Percentiles rank a stretch among this genome's conserved stretches.
These are phyloP conservation scores for Ascochyta viciae-villosae DNA, from an alignment of 2,329 filamentous ascomycete genomes.

Conservation along the genomic window DNA sequence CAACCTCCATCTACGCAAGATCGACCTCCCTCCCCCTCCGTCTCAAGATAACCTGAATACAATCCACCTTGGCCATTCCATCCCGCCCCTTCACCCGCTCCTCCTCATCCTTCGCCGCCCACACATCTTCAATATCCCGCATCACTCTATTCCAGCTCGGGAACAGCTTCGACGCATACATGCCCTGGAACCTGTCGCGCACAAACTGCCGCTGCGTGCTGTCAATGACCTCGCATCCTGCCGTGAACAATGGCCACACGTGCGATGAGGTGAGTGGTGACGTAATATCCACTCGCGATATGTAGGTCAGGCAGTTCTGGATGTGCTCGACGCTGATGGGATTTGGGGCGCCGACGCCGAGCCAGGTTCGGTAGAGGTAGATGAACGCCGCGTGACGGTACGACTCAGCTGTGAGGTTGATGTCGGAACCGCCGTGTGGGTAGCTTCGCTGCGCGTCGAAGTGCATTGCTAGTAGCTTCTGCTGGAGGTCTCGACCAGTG, in stretches of 20 bases:
- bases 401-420: constrained; percentile 35
- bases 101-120: constrained; percentile 38
- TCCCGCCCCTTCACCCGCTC: constrained; percentile 27
- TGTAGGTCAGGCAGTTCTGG: constrained; percentile 28
- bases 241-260: constrained; percentile 44
- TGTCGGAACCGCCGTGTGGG: constrained; percentile 20
- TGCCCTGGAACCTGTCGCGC: constrained; percentile 30
- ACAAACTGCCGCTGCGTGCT: constrained; percentile 34
- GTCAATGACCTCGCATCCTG: constrained; percentile 39
- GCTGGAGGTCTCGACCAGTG: constrained; percentile 28
- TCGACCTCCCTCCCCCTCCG: constrained; percentile 38
- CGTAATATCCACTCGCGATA: constrained; percentile 23
- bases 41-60: constrained; percentile 40
- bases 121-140: constrained; percentile 41
- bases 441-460: constrained; percentile 14
- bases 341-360: constrained; percentile 40
- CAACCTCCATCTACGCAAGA: constrained; percentile 24
- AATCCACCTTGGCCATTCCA: constrained; percentile 41
- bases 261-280: constrained; percentile 39
- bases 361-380: constrained; percentile 44
- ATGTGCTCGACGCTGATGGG: constrained; percentile 40
- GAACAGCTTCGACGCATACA: constrained; percentile 35
- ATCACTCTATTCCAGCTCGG: constrained; percentile 34
- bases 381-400: constrained; percentile 45
- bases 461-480: constrained; percentile 26